A percentile compares a stretch with the other conserved stretches of the same genome.
Evolutionary conservation across 2,329 filamentous ascomycete genomes (phyloP).

Genomic region (Davidsoniella virescens): DNA sequence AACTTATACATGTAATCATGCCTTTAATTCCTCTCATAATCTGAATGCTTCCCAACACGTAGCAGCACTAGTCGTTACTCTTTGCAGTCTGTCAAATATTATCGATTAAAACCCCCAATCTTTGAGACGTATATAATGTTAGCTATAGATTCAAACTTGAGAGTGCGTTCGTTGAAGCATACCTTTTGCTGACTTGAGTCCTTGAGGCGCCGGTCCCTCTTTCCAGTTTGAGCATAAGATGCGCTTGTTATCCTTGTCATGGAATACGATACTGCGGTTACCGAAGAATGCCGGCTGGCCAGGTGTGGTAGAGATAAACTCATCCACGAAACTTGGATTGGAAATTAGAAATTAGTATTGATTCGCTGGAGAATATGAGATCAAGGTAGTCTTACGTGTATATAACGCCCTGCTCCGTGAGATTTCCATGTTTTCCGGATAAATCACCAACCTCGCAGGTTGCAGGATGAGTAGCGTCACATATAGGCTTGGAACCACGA

Average conservation of each 20-base stretch:
- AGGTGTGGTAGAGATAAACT: conserved; percentile 24
- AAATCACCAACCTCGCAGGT: conserved; percentile 46
- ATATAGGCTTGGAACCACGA: conserved; percentile 32
- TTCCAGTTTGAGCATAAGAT: conserved; percentile 28
- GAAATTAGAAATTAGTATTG: not conserved
- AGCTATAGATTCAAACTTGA: too few species aligned
- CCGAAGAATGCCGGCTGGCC: conserved; percentile 29
- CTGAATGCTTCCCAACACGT: too few species aligned
- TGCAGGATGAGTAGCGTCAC: conserved; percentile 29
- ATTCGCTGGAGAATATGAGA: not conserved
- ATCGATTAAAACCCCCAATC: too few species aligned
- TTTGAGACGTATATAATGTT: too few species aligned
- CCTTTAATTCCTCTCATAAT: too few species aligned
- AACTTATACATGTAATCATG: too few species aligned
- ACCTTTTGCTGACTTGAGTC: too few species aligned
- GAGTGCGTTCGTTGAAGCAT: too few species aligned
- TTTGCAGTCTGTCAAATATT: too few species aligned
- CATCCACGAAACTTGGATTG: conserved; percentile 25
- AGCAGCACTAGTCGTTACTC: too few species aligned
- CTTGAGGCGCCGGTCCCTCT: too few species aligned
- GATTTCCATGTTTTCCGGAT: conserved; percentile 39
- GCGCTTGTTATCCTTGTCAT: conserved; percentile 24
- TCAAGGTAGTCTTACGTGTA: conserved; percentile 7
- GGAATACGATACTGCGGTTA: conserved; percentile 28
- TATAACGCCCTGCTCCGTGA: conserved; percentile 20